Percentiles rank a stretch among this genome's conserved stretches.
Conservation (phyloP, 257 asterid species). For the Solanum appendiculatum region DNA sequence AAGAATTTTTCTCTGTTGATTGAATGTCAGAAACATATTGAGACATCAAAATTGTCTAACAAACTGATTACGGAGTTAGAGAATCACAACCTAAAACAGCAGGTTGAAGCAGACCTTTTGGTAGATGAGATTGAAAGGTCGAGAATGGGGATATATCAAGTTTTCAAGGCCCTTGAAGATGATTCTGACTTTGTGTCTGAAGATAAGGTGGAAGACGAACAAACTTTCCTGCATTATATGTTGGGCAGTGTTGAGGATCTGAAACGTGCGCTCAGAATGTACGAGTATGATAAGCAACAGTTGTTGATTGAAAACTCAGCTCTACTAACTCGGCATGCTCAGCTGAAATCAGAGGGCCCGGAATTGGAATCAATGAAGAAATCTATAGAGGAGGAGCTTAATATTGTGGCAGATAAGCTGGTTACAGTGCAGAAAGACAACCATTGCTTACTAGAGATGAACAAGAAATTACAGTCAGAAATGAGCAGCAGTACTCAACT, state of each 20-base stretch:
- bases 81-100: constrained; percentile 81
- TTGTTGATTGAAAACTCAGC: constrained; percentile 65
- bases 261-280: constrained; percentile 35
- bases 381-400: constrained; percentile 39
- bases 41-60: constrained; percentile 71
- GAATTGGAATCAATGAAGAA: constrained; percentile 53
- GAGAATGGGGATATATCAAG: constrained; percentile 52
- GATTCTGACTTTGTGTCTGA: constrained; percentile 16
- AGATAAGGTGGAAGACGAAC: constrained; percentile 45
- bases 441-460: constrained; percentile 41
- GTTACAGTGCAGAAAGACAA: constrained; percentile 34
- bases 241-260: constrained; percentile 41
- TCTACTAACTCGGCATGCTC: constrained; percentile 47
- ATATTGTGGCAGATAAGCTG: constrained; percentile 39
- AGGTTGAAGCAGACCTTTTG: constrained; percentile 72
- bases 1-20: constrained; percentile 52
- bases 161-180: constrained; percentile 49
- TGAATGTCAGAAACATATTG: constrained; percentile 84
- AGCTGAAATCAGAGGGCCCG: constrained; percentile 52
- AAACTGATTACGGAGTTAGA: constrained; percentile 81
- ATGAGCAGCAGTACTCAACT: constrained; percentile 23
- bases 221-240: constrained; percentile 30
- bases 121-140: constrained; percentile 67
- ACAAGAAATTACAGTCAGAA: constrained; percentile 35
- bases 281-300: constrained; percentile 55